Conservation (phyloP, 2,329 filamentous ascomycete genomes). For the Fusarium sp. region DNA sequence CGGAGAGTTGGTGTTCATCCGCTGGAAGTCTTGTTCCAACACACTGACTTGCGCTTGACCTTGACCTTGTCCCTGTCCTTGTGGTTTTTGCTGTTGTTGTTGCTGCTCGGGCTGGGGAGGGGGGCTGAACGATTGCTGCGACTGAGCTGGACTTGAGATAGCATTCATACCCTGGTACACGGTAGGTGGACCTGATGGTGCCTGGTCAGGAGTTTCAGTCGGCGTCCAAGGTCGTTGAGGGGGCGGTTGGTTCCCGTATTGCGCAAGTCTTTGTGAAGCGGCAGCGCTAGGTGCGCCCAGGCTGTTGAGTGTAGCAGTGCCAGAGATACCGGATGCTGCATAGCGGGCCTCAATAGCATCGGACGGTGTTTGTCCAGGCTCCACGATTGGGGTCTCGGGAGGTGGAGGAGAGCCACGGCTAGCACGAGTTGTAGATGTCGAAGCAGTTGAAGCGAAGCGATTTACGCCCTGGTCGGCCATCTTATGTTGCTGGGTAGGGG, state of each 20-base stretch:
- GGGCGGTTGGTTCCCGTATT: conserved; percentile 69
- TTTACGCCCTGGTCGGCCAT: conserved; percentile 65
- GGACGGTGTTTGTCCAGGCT: conserved; percentile 74
- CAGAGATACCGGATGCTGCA: conserved; percentile 90
- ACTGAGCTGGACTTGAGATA: conserved; percentile 64
- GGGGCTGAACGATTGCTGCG: conserved; percentile 48
- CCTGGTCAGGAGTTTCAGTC: conserved; percentile 86
- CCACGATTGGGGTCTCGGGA: conserved; percentile 88
- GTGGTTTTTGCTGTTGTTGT: conserved; percentile 28
- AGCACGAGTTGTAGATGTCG: conserved; percentile 91
- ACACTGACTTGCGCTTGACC: conserved; percentile 68
- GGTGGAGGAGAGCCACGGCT: conserved; percentile 93
- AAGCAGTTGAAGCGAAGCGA: conserved; percentile 82
- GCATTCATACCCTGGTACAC: conserved; percentile 89
- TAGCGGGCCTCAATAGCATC: conserved; percentile 92
- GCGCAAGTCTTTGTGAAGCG: conserved; percentile 81
- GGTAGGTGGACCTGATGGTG: conserved; percentile 88
- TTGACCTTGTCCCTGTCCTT: conserved; percentile 52
- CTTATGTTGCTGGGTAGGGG: conserved; percentile 41
- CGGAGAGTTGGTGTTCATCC: conserved; percentile 83
- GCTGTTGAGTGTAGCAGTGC: conserved; percentile 82
- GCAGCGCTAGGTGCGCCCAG: conserved; percentile 79
- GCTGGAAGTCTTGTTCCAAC: conserved; percentile 87
- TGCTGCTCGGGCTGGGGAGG: conserved; percentile 54
- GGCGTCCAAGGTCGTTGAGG: conserved; percentile 85